These are phyloP conservation scores for Trifolium pratense DNA, from an alignment of 306 rosid species.

Conservation along the genomic window DNA sequence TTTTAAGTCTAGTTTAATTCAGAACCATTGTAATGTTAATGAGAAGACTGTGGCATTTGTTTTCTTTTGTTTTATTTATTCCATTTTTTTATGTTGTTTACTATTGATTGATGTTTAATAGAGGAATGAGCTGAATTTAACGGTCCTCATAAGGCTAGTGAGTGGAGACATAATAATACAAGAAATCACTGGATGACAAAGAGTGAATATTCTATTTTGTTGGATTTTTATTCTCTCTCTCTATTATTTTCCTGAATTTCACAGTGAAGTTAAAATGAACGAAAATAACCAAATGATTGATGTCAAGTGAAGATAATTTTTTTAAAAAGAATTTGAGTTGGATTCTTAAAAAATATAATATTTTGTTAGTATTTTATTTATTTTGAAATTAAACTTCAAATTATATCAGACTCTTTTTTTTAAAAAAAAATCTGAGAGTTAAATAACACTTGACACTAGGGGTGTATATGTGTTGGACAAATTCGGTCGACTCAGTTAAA, in stretches of 20 bases:
- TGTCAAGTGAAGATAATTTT: too few species aligned
- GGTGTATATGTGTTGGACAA: too few species aligned
- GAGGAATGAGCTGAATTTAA: slow-evolving; percentile 30
- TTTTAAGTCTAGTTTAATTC: neutral
- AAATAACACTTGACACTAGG: too few species aligned
- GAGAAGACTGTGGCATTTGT: neutral
- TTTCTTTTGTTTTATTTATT: slow-evolving; percentile 12
- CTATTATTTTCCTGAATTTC: neutral
- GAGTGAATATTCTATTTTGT: slow-evolving; percentile 38
- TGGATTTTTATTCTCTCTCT: neutral
- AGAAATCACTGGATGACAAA: slow-evolving; percentile 15
- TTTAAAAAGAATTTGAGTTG: too few species aligned
- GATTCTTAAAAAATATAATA: too few species aligned
- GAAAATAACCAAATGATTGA: neutral
- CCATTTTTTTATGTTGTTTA: neutral
- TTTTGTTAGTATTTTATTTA: too few species aligned
- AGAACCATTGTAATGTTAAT: too few species aligned
- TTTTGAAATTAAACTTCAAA: too few species aligned
- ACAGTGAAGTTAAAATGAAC: slow-evolving; percentile 4
- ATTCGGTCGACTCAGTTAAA: too few species aligned
- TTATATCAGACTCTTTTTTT: too few species aligned
- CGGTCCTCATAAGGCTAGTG: slow-evolving; percentile 44
- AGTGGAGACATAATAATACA: slow-evolving; percentile 41
- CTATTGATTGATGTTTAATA: neutral
- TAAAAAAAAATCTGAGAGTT: too few species aligned